Base-by-base conservation (phyloP, 805 yeast species). In the Barnettozyma sucrosica region DNA sequence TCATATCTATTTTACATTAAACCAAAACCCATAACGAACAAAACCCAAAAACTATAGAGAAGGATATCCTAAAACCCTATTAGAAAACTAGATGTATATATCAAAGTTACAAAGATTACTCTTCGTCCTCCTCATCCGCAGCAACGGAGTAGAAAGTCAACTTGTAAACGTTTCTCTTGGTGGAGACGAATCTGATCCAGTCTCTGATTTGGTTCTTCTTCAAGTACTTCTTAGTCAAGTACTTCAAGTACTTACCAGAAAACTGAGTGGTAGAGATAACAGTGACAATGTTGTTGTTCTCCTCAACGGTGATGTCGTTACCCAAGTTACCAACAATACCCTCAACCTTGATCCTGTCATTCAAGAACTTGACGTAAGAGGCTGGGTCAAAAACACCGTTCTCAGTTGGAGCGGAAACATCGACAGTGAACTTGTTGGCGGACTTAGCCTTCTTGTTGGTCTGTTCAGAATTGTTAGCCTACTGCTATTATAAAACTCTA, bases 141-240 rank as follows among this genome's bases (percentile, higher is more conserved):
- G 92, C 89, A 74, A 92, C 93, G 75, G 95, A 89, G 97, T 88
- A 93, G 97, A 92, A 92, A 76, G 93, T 90, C 80, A 92, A 83
- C 76, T 86, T 86, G 88, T 93, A 93, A 75, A 81, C 83, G 85
- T 90, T 88, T 77, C 87, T 86, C 80, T 89, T 85, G 70, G 85
- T 83, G 61, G 98, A 87, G 63, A 92, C 96, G 69, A 92, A 90
- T 83, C 98, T 93, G 77, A 92, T 90, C 98, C 98, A 92, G 82
- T 93, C 98, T 83, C 97, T 89, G 81, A 92, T 87, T 79, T 88
- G 95, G 92, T 90, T 89, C 88, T 93, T 93, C 96, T 92, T 95
- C 78, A 93, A 88, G 93, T 88, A 93, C 83, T 95, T 92, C 89
- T 93, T 95, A 70, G 98, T 88, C 73, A 93, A 81, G 95, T 93